Conservation (phyloP, 306 rosid genomes). For the Dalbergia oliveri region DNA sequence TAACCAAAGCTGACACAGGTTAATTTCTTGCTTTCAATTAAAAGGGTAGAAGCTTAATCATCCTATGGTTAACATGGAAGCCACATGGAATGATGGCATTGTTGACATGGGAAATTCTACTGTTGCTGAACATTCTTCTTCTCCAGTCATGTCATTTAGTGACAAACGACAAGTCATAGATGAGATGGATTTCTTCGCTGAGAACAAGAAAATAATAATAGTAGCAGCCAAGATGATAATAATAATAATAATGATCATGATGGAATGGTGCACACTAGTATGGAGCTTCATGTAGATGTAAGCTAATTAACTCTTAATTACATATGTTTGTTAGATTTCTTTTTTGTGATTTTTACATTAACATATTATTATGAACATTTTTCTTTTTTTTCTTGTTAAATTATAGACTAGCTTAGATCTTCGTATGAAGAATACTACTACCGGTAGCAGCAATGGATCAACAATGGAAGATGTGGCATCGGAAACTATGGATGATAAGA, state of each 20-base stretch:
- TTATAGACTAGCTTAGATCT: constrained; percentile 70
- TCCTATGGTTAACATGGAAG: constrained; percentile 39
- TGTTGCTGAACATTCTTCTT: constrained; percentile 11
- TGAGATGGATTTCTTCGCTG: constrained; percentile 68
- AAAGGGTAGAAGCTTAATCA: neutral
- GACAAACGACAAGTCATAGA: constrained; percentile 49
- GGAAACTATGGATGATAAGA: constrained; percentile 46
- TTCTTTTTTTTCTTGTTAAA: neutral
- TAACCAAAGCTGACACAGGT: too few relatives aligned
- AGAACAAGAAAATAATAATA: constrained; percentile 17
- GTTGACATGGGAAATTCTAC: neutral
- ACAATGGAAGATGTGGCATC: constrained; percentile 52
- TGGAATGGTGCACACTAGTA: constrained; percentile 15
- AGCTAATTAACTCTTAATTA: neutral
- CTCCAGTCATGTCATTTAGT: constrained; percentile 37
- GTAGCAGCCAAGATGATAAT: neutral
- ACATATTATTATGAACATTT: neutral
- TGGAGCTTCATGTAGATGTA: constrained; percentile 56
- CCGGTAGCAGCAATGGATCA: constrained; percentile 45
- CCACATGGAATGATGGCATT: constrained; percentile 36
- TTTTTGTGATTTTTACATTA: too few relatives aligned
- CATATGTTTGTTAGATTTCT: neutral
- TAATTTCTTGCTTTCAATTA: neutral
- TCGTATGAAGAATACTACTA: constrained; percentile 41
- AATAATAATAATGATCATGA: constrained; percentile 34